Evolutionary conservation across 2,329 filamentous ascomycete species (phyloP).

Genomic region (Monosporascus sp.): DNA sequence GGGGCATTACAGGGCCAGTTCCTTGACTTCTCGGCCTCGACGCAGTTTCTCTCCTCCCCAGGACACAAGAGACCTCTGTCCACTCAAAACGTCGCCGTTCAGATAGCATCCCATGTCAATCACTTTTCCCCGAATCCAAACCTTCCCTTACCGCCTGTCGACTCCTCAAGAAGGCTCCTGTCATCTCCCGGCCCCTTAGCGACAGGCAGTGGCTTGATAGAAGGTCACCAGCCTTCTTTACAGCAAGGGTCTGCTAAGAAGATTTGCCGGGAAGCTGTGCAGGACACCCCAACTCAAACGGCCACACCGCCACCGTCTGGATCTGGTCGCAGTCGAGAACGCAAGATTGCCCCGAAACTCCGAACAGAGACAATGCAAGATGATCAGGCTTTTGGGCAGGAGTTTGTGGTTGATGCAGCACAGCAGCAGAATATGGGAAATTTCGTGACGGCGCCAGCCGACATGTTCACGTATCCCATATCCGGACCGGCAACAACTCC

Average conservation of each 20-base stretch:
- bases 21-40: constrained; percentile 37
- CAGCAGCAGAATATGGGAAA: constrained; percentile 43
- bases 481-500: constrained; percentile 50
- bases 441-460: constrained; percentile 43
- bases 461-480: constrained; percentile 57
- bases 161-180: constrained; percentile 51
- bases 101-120: constrained; percentile 58
- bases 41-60: constrained; percentile 29
- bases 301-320: constrained; percentile 57
- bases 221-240: constrained; percentile 23
- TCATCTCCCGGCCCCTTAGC: constrained; percentile 50
- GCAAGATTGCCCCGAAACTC: constrained; percentile 49
- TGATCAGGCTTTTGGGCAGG: constrained; percentile 50
- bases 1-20: constrained; percentile 41
- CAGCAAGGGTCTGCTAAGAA: constrained; percentile 39
- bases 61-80: constrained; percentile 49
- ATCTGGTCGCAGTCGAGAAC: constrained; percentile 50
- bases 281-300: constrained; percentile 43
- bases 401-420: constrained; percentile 44
- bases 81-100: constrained; percentile 41
- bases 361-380: constrained; percentile 49
- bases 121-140: constrained; percentile 52
- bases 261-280: constrained; percentile 35
- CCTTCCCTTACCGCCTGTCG: constrained; percentile 54
- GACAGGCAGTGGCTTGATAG: constrained; percentile 22